Evolutionary conservation across 2,329 filamentous ascomycete genomes (phyloP).

Genomic region (Biscogniauxia sp.): DNA sequence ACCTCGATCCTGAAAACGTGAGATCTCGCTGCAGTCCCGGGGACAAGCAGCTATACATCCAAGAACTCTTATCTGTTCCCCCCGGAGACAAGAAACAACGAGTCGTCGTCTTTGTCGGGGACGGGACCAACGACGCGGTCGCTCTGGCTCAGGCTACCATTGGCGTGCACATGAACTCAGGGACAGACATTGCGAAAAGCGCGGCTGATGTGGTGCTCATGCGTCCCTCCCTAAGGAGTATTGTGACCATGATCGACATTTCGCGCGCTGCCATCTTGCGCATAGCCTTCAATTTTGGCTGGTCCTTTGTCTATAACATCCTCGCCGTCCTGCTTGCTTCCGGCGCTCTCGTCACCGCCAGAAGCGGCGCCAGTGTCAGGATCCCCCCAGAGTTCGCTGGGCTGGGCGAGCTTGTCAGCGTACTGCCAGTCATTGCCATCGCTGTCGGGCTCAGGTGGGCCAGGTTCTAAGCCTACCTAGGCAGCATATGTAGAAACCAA

Average conservation of each 20-base stretch:
- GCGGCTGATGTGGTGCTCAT: slow-evolving; percentile 71
- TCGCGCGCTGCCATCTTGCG: slow-evolving; percentile 43
- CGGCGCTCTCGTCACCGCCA: slow-evolving; percentile 59
- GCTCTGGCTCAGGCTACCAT: slow-evolving; percentile 70
- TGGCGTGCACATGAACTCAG: slow-evolving; percentile 64
- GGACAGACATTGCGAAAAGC: slow-evolving; percentile 62
- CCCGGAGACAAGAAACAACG: slow-evolving; percentile 18
- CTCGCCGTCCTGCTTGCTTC: slow-evolving; percentile 65
- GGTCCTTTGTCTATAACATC: slow-evolving; percentile 69
- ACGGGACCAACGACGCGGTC: slow-evolving; percentile 76
- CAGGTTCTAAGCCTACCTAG: slow-evolving; percentile 28
- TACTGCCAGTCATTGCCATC: slow-evolving; percentile 64
- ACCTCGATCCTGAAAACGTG: slow-evolving; percentile 38
- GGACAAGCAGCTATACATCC: slow-evolving; percentile 47
- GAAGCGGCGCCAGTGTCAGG: slow-evolving; percentile 21
- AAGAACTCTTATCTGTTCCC: slow-evolving; percentile 30
- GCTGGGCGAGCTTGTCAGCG: slow-evolving; percentile 70
- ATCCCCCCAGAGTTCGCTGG: slow-evolving; percentile 51
- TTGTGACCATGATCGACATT: slow-evolving; percentile 58
- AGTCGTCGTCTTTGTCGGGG: slow-evolving; percentile 67
- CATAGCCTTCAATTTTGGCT: slow-evolving; percentile 67
- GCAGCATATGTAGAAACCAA: neutral
- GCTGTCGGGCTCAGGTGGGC: slow-evolving; percentile 49
- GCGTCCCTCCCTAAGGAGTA: slow-evolving; percentile 50
- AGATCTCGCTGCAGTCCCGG: slow-evolving; percentile 43